These are phyloP conservation scores for Stygiomarasmius scandens DNA, from an alignment of 1,284 basidiomycete species.

Conservation along the genomic window DNA sequence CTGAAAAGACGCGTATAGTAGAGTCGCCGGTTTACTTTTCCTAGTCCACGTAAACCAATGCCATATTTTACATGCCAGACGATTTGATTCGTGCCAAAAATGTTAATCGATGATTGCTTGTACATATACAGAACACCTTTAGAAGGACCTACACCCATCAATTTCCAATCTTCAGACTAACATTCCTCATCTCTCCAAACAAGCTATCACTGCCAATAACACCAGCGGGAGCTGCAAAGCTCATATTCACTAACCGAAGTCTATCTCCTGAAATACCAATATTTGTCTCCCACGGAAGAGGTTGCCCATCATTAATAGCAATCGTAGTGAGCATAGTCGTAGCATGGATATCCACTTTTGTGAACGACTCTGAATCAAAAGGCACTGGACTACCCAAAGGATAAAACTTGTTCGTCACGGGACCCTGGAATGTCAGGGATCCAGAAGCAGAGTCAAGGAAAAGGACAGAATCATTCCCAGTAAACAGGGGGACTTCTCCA, in stretches of 20 bases:
- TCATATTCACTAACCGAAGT: conserved; percentile 44
- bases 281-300: conserved; percentile 36
- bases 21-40: too few species aligned
- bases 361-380: conserved; percentile 25
- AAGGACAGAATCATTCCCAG: conserved; percentile 39
- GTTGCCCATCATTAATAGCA: neutral
- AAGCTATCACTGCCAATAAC: conserved; percentile 37
- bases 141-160: too few species aligned
- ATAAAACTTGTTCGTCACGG: conserved; percentile 40
- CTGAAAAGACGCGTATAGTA: too few species aligned
- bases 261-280: conserved; percentile 45
- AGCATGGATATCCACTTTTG: conserved; percentile 39
- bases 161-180: conserved; percentile 7
- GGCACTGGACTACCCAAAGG: conserved; percentile 21
- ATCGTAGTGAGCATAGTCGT: conserved; percentile 20
- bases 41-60: too few species aligned
- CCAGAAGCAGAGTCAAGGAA: conserved; percentile 25
- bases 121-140: too few species aligned
- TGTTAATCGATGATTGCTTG: too few species aligned
- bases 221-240: conserved; percentile 45
- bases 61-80: too few species aligned
- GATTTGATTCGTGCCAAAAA: too few species aligned
- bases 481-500: conserved; percentile 30
- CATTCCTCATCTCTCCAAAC: conserved; percentile 14
- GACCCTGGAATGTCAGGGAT: conserved; percentile 40